Evolutionary conservation across 108 stramenopile genomes (phyloP), one percentile per base, ranked within the genome.

Genomic region (Fistulifera pelliculosa): DNA sequence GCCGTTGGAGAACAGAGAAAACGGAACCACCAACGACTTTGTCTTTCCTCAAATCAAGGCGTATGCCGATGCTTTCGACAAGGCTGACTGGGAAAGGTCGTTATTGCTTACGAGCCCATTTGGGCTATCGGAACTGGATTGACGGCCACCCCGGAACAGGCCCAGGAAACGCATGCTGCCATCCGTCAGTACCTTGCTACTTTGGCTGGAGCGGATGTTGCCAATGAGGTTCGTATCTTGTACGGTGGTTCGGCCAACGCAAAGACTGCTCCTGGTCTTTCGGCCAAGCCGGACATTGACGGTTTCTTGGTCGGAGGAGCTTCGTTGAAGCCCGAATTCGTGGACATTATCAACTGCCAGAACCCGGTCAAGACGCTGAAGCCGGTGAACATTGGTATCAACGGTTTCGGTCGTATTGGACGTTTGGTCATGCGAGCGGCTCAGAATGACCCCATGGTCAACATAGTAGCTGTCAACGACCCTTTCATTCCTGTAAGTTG

Each of bases 301-400:
- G 99, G 99, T 50, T 98, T 98, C 87, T 76, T 99, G 41, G 99
- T 99, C 25, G 99, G 99, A 18, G 99, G 99, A 27, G 99, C 99
- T 22, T 93, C 93, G 23, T 78, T 99, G 58, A 99, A 99, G 77
- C 84, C 90, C 39, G 95, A 96, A 74, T 93, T 96, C 60, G 89
- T 82, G 38, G 93, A 93, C 70, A 96, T 96, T 66, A 80, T 96
- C 62, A 90, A 88, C 72, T 90, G 88, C 76, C 77, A 86, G 50
- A 77, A 72, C 25, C 22, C 58, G 19, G 58, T 41, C 6, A 83
- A 79, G 56, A 76, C 78, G 38, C 60, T 87, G 50, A 74, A 77
- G 65, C 76, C 76, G 35, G 76, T 74, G 26, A 74, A 70, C 44
- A 79, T 74, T 62, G 74, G 74, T 56, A 97, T 99, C 89, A 99